Conservation (phyloP, 2,329 filamentous ascomycete species). For the Alternaria conjuncta region DNA sequence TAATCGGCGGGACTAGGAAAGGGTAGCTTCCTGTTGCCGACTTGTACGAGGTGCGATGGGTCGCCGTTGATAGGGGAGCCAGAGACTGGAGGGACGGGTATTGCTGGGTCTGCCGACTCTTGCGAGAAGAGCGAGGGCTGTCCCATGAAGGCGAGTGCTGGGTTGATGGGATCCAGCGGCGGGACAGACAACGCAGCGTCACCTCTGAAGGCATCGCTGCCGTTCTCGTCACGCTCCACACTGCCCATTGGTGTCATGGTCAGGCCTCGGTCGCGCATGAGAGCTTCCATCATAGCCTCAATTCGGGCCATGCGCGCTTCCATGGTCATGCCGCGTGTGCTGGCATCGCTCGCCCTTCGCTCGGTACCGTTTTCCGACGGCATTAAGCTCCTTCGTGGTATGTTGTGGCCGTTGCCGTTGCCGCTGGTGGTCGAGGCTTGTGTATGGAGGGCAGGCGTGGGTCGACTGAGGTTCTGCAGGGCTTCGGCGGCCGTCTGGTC, state of each 20-base stretch:
- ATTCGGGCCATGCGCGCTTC: slow-evolving; percentile 45
- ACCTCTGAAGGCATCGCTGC: slow-evolving; percentile 22
- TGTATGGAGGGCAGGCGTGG: slow-evolving; percentile 28
- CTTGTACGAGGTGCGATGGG: slow-evolving; percentile 15
- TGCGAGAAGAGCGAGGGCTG: slow-evolving; percentile 19
- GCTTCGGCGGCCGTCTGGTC: slow-evolving; percentile 48
- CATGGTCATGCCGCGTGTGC: slow-evolving; percentile 35
- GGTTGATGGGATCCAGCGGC: slow-evolving; percentile 31
- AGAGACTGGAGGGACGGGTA: background rate
- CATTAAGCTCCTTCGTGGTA: slow-evolving; percentile 24
- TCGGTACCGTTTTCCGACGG: slow-evolving; percentile 29
- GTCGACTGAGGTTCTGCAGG: slow-evolving; percentile 46
- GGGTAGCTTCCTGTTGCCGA: slow-evolving; percentile 23
- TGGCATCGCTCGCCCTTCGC: slow-evolving; percentile 36
- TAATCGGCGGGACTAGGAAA: slow-evolving; percentile 33
- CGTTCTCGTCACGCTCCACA: slow-evolving; percentile 34
- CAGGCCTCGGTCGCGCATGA: slow-evolving; percentile 40
- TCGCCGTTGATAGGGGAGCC: slow-evolving; percentile 1
- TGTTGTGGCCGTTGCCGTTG: slow-evolving; percentile 22
- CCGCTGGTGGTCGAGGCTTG: slow-evolving; percentile 10
- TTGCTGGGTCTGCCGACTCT: slow-evolving; percentile 15
- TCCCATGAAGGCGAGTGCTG: slow-evolving; percentile 24
- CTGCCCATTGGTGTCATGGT: slow-evolving; percentile 31
- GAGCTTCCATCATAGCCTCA: slow-evolving; percentile 44
- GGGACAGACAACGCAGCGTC: slow-evolving; percentile 29